Base-by-base conservation (phyloP, 805 yeast genomes). In the Scheffersomyces lignosus region DNA sequence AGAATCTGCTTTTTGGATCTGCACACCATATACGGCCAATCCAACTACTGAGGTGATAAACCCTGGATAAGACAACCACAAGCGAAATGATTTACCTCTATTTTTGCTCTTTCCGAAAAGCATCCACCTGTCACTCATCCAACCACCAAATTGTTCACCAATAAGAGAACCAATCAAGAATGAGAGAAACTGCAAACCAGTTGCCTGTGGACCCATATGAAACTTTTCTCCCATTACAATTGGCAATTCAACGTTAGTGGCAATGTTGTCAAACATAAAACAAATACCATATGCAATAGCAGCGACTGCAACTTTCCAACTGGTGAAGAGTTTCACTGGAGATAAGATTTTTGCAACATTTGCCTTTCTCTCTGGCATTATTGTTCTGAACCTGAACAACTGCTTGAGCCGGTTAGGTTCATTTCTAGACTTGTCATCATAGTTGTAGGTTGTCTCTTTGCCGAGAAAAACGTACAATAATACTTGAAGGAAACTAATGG, bases 101-200 rank as follows among this genome's bases (percentile, higher is more conserved):
- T n/a, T 32, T 34, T 12, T 26, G 3, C 30, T 37, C 17, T 15
- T 30, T 14, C 40, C 26, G 12, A 17, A 34, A 17, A 34, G 28
- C 58, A 55, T 53, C 59, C 57, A 54, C 43, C 40, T 34, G 31
- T 55, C 61, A 20, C 52, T 44, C n/a, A 49, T 28, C 38, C 51
- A 45, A 4, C 61, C 61, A 16, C 55, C 56, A 26, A 53, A 15
- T n/a, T 38, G 24, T 31, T 55, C 60, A 15, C 61, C 61, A 23
- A 54, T 24, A n/a, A 51, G 27, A 8, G 50, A 39, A 2, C 61
- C 61, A n/a, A 55, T 23, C 16, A 55, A 43, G 13, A 55, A 37
- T 10, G 52, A 39, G n/a, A 54, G 29, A 30, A 47, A 50, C 37
- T 55, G 60, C 12, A 55, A 38, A 8, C 58, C 60, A 17, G 52